These are phyloP conservation scores for Paramecium tetraurelia DNA, from an alignment of 73 alveolate genomes.

Conservation along the genomic window DNA sequence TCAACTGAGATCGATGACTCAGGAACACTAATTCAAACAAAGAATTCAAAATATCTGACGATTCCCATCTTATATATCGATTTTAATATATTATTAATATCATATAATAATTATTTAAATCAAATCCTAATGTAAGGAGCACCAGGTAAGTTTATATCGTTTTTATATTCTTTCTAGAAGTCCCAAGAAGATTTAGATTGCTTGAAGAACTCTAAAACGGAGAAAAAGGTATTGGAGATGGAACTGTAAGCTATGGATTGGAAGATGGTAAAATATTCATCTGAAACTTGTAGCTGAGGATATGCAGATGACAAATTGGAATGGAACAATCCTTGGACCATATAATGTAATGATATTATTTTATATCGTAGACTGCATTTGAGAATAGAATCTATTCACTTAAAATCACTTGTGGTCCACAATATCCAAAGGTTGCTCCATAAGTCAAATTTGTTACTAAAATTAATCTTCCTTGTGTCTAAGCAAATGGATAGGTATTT, in stretches of 20 bases:
- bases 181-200: conserved; percentile 96
- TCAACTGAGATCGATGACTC: background rate
- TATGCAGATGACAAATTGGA: conserved; percentile 93
- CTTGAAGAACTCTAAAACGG: conserved; percentile 95
- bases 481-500: background rate
- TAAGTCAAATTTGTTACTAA: conserved; percentile 79
- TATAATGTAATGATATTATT: conserved; percentile 64
- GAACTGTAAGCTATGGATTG: conserved; percentile 93
- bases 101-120: background rate
- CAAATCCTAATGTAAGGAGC: background rate
- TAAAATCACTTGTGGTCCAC: conserved; percentile 82
- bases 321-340: conserved; percentile 95
- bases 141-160: background rate
- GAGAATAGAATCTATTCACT: conserved; percentile 89
- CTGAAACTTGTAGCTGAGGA: conserved; percentile 76
- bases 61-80: background rate
- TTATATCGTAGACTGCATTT: conserved; percentile 65
- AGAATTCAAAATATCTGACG: background rate
- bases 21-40: background rate
- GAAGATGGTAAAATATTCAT: conserved; percentile 68
- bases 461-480: conserved; percentile 89
- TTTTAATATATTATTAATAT: background rate
- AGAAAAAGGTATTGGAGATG: conserved; percentile 91
- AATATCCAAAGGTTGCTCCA: conserved; percentile 93
- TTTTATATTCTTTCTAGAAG: conserved; percentile 31